Conservation (phyloP, 2,329 filamentous ascomycete genomes). For the Aspergillus aculeatinus region DNA sequence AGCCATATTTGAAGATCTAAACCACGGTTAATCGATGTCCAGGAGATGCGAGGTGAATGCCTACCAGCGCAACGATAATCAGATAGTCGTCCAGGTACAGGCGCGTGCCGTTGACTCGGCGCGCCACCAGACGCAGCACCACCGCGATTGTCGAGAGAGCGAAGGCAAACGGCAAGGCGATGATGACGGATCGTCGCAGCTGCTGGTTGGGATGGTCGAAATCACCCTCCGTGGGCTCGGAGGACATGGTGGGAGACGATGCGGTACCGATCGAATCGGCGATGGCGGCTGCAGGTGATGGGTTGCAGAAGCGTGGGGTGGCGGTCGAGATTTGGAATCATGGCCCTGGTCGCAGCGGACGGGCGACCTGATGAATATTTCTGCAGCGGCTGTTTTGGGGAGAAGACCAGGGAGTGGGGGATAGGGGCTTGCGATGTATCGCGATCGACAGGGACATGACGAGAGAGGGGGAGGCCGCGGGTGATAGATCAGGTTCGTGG, state of each 20-base stretch:
- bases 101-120: constrained; percentile 24
- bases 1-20: constrained; percentile 32
- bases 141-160: constrained; percentile 27
- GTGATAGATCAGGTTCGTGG: not conserved
- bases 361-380: constrained; percentile 12
- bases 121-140: constrained; percentile 26
- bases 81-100: constrained; percentile 33
- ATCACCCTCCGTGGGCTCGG: constrained; percentile 18
- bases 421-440: not conserved
- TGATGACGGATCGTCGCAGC: constrained; percentile 23
- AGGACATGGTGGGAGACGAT: constrained; percentile 22
- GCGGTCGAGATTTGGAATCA: not conserved
- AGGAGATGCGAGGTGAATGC: not conserved
- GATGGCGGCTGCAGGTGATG: constrained; percentile 5
- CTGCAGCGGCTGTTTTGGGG: not conserved
- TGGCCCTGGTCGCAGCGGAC: constrained; percentile 1
- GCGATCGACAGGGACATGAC: not conserved
- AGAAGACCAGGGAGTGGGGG: not conserved
- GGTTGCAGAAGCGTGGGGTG: not conserved
- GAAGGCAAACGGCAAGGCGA: constrained; percentile 29
- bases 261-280: constrained; percentile 9
- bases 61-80: constrained; percentile 30
- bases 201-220: constrained; percentile 28
- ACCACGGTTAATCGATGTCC: not conserved
- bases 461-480: not conserved